Evolutionary conservation across 2,329 filamentous ascomycete genomes (phyloP), one percentile per base, ranked within the genome.

Genomic region (Dothideomycetes sp.): DNA sequence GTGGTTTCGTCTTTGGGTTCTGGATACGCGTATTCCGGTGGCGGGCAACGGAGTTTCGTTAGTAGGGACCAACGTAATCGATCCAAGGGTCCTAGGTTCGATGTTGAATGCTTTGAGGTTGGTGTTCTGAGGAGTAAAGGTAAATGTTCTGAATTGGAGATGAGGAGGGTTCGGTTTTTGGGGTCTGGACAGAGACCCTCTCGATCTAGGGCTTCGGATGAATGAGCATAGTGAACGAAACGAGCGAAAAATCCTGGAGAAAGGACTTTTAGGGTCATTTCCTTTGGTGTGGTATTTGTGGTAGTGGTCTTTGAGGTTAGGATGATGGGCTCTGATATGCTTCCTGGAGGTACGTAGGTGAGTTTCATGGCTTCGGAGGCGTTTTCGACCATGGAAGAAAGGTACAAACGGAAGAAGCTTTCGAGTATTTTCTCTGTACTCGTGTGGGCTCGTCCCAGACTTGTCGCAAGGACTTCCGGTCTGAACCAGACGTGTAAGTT

Each of bases 231-330:
- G 47, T 73, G 68, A 1, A 78, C 66, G 33, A 84, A 77, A 19
- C 78, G 70, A 10, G 73, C 69, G 61, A 85, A 85, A 53, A 85
- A 85, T 0, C 63, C 65, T 1, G 81, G 80, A 0, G 76, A 80
- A 15, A 81, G 56, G 4, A 84, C 63, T 39, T 69, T 70, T 33
- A 84, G 61, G 30, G 73, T 71, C 5, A 82, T 36, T 1, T 67
- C 57, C 45, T 45, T 50, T 5, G 16, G 12, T 47, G 69, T 64
- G 11, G 62, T 52, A 3, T 53, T 43, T 10, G 56, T 50, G 25
- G 63, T 52, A 16, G 57, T 43, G 12, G 30, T 12, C 19, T 34
- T 39, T 10, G 33, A 36, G 4, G 18, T 38, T 16, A 41, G 23
- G 19, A 33, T 27, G n/a, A 25, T 25, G 7, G 28, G n/a, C 4